These are phyloP conservation scores for Dalechampia spathulata DNA, from an alignment of 441 rosid genomes.

Conservation along the genomic window DNA sequence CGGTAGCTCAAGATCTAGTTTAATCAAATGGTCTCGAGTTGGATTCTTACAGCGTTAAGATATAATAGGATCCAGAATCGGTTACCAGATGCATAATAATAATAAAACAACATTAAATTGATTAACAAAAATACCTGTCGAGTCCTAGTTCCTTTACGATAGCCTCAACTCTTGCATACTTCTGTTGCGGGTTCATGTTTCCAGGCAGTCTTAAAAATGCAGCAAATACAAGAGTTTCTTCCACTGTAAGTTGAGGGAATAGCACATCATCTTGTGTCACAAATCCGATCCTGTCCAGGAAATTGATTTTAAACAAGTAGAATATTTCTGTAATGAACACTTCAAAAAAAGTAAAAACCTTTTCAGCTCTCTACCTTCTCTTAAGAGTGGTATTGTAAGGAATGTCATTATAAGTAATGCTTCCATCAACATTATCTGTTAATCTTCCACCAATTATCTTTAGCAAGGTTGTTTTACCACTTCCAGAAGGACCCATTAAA, in stretches of 20 bases:
- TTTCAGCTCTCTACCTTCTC: slow-evolving; percentile 44
- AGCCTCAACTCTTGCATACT: slow-evolving; percentile 64
- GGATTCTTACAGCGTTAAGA: too few relatives aligned
- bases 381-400: slow-evolving; percentile 64
- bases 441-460: slow-evolving; percentile 85
- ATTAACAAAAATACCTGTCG: slow-evolving; percentile 45
- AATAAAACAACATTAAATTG: too few relatives aligned
- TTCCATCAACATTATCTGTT: slow-evolving; percentile 59
- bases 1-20: too few relatives aligned
- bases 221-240: slow-evolving; percentile 82
- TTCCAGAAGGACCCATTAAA: slow-evolving; percentile 98
- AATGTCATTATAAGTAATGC: slow-evolving; percentile 67
- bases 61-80: too few relatives aligned
- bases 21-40: too few relatives aligned
- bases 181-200: slow-evolving; percentile 70
- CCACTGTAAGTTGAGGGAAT: slow-evolving; percentile 86
- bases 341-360: background rate
- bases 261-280: slow-evolving; percentile 93
- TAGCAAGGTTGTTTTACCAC: slow-evolving; percentile 88
- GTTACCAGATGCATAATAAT: too few relatives aligned
- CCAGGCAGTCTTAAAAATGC: slow-evolving; percentile 85
- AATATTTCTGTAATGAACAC: too few relatives aligned
- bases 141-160: slow-evolving; percentile 86
- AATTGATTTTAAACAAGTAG: too few relatives aligned
- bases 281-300: slow-evolving; percentile 65